These are phyloP conservation scores for Globisporangium uncinulatum DNA, from an alignment of 352 stramenopile genomes.

Conservation along the genomic window DNA sequence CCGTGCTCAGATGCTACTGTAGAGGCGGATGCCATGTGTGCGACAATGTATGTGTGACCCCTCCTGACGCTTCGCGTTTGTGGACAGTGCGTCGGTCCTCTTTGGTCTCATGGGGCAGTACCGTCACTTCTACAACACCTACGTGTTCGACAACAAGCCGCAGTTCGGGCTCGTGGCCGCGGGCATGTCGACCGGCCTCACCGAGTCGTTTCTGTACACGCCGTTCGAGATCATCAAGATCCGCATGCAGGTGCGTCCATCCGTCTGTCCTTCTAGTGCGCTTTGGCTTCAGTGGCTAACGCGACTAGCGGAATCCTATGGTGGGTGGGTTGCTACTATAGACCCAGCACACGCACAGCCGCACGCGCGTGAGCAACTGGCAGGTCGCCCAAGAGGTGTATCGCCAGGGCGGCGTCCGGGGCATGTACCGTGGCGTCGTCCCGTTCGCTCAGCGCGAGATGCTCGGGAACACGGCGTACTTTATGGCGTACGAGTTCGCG, in stretches of 20 bases:
- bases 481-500: constrained; percentile 71
- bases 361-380: constrained; percentile 65
- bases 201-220: constrained; percentile 60
- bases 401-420: constrained; percentile 42
- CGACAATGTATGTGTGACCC: background rate
- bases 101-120: constrained; percentile 76
- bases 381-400: constrained; percentile 67
- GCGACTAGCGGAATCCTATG: background rate
- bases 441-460: constrained; percentile 70
- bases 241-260: constrained; percentile 38
- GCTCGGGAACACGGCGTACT: constrained; percentile 82
- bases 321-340: constrained; percentile 10
- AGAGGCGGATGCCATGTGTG: background rate
- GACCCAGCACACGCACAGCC: constrained; percentile 47
- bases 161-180: constrained; percentile 44
- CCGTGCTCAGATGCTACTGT: background rate
- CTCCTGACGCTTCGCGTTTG: background rate
- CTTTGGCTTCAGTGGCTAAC: background rate
- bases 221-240: constrained; percentile 76
- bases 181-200: constrained; percentile 53
- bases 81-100: constrained; percentile 42
- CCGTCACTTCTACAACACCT: constrained; percentile 63
- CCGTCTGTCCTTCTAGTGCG: background rate
- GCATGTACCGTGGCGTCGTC: constrained; percentile 72
- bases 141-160: constrained; percentile 46